Evolutionary conservation across 2,329 filamentous ascomycete genomes (phyloP).

Genomic region (Botrytis porri): DNA sequence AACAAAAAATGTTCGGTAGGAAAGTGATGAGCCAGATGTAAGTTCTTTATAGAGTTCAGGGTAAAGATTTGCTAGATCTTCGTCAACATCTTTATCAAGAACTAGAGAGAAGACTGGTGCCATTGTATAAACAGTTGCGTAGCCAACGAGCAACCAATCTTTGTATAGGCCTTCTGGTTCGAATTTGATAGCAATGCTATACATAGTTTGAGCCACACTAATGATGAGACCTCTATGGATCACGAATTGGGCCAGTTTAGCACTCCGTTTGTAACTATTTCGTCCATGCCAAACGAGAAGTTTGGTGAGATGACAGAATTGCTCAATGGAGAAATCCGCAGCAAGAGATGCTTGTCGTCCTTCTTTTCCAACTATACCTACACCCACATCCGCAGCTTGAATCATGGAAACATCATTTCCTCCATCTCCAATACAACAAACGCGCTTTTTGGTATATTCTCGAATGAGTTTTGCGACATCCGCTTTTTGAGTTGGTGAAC

Average conservation of each 20-base stretch:
- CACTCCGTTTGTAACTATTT: slow-evolving; percentile 93
- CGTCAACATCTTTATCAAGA: slow-evolving; percentile 91
- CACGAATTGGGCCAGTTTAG: slow-evolving; percentile 95
- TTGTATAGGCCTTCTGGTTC: slow-evolving; percentile 93
- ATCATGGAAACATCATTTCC: slow-evolving; percentile 99
- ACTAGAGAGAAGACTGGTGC: slow-evolving; percentile 89
- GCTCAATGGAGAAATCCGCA: slow-evolving; percentile 93
- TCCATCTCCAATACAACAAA: slow-evolving; percentile 96
- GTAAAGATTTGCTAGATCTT: slow-evolving; percentile 89
- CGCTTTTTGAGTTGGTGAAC: slow-evolving; percentile 94
- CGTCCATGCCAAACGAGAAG: slow-evolving; percentile 98
- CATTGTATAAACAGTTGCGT: slow-evolving; percentile 94
- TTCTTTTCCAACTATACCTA: slow-evolving; percentile 97
- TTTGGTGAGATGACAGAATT: slow-evolving; percentile 93
- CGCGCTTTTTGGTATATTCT: slow-evolving; percentile 85
- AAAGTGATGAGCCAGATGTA: slow-evolving; percentile 81
- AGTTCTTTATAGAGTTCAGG: slow-evolving; percentile 97
- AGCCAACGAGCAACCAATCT: slow-evolving; percentile 95
- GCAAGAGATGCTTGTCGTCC: slow-evolving; percentile 91
- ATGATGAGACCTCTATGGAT: slow-evolving; percentile 97
- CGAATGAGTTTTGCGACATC: slow-evolving; percentile 90
- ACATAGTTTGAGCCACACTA: slow-evolving; percentile 94
- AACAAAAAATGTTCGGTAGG: slow-evolving; percentile 91
- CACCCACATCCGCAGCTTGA: slow-evolving; percentile 94
- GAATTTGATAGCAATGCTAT: slow-evolving; percentile 87